Base-by-base conservation (phyloP, 2,329 filamentous ascomycete species). In the Ambrosiella cleistominuta region DNA sequence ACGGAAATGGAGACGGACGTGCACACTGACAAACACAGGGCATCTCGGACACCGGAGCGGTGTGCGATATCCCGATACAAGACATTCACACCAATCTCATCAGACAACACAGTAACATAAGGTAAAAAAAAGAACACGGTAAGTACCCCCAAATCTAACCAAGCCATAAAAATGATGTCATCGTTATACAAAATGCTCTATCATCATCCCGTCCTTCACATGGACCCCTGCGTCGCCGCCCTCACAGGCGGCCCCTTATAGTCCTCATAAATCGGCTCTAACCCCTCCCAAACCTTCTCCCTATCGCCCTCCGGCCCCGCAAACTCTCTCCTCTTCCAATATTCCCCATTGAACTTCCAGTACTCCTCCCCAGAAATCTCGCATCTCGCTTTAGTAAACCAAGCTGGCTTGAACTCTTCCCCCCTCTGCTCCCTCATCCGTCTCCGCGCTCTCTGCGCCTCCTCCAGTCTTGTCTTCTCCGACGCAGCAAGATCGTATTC, bases 381-480 rank as follows among this genome's bases (percentile, higher is more conserved):
- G 69, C 88, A 90, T 63, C 70, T 78, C 1, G 75, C 75, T 71
- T 85, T 87, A 44, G 67, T 72, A 69, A 98, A 98, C 90, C 91
- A 98, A 52, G 84, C 81, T 0, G 93, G 88, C 45, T 72, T 70
- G 66, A 93, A 97, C 61, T 91, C 83, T 62, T 94, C 85, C 3
- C 93, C 93, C 1, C 72, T 78, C 37, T 78, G 77, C 70, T 98
- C 91, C 27, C 90, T 76, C 60, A 77, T 72, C 57, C 86, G 74
- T 61, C 93, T 74, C 60, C 84, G 83, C 8, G 83, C 82, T 61
- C 93, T 78, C 74, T 98, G 93, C 63, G 83, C 89, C 72, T 96
- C 86, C 70, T 98, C 93, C 0, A 98, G 80, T 1, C 93, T 78
- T 66, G 91, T 93, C 79, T 98, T 98, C 74, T 98, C 93, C 4